Percentiles rank a stretch among this genome's conserved stretches.
phyloP scores from a whole-genome alignment of 1,284 basidiomycete genomes.

The Paramarasmius palmivorus region DNA sequence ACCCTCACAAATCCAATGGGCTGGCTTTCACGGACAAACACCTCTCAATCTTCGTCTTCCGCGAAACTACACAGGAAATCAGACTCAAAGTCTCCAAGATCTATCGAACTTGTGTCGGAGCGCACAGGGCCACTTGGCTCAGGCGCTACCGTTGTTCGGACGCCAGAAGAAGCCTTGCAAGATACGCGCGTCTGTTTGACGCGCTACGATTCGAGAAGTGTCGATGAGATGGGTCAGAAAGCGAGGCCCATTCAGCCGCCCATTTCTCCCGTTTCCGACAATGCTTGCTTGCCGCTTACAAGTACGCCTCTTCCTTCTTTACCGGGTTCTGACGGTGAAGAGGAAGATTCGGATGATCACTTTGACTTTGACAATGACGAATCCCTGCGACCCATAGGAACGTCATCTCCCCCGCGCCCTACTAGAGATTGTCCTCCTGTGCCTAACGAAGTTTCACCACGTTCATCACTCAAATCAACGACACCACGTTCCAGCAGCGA shows the following conservation, averaged over 20 bases:
- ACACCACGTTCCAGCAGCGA: constrained; percentile 35
- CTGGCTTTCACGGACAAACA: constrained; percentile 46
- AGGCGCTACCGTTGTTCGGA: constrained; percentile 72
- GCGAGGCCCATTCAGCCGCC: neutral
- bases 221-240: neutral
- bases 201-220: constrained; percentile 3
- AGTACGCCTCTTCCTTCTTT: constrained; percentile 63
- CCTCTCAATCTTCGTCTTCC: constrained; percentile 29
- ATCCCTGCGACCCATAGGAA: constrained; percentile 17
- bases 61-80: constrained; percentile 19
- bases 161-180: constrained; percentile 70
- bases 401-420: constrained; percentile 34
- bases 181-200: constrained; percentile 39
- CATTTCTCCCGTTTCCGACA: constrained; percentile 10
- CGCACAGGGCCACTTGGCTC: constrained; percentile 59
- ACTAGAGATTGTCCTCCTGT: constrained; percentile 36
- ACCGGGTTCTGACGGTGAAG: constrained; percentile 20
- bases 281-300: constrained; percentile 20
- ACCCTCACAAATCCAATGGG: constrained; percentile 47
- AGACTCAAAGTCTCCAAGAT: constrained; percentile 35
- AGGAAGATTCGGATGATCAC: constrained; percentile 9
- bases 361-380: constrained; percentile 22
- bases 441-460: constrained; percentile 26
- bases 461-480: constrained; percentile 47
- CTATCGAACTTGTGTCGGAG: constrained; percentile 49